Evolutionary conservation across 192 early-diverging fungal genomes (phyloP), one percentile per base, ranked within the genome.

Genomic region (Backusella morwellensis): DNA sequence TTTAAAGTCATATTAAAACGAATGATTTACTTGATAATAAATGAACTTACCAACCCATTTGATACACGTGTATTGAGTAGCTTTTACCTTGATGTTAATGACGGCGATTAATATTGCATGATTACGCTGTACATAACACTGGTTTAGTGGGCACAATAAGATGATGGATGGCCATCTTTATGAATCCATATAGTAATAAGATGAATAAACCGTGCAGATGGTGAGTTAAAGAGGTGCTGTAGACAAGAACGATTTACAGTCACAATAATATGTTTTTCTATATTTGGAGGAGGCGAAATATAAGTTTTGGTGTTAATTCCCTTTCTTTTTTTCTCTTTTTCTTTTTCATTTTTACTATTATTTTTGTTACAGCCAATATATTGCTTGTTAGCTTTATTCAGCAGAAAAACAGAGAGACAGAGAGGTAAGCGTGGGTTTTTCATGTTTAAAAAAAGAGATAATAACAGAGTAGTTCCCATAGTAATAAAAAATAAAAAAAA

Each of bases 321-420:
- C 4, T 63, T 63, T 63, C 56, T 29, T 26, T 29, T 63, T 63
- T 63, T 63, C 56, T 63, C 26, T 63, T 63, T 63, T 29, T 63
- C 21, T 26, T 63, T 26, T 54, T 8, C n/a, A 8, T 17, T 54
- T 54, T 63, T 29, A 29, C 23, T 29, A 59, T 63, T 63, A 63
- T 63, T 63, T 63, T 29, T 63, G 56, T 63, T 63, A 63, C 56
- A 14, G 56, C 56, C 56, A 63, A 63, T 29, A 63, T 63, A 63
- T 63, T 32, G 23, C 56, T 63, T 63, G 11, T 63, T 63, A 6
- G 56, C 56, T 63, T 29, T 63, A 63, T 63, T 26, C 56, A 29
- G 26, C 23, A 63, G 26, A 63, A 23, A 63, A 5, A 29, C 11
- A 63, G 56, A 63, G 26, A 63, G 7, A 63, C 11, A 29, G 11